Conservation (phyloP, 2,329 filamentous ascomycete species). For the Coniochaeta prunicola region DNA sequence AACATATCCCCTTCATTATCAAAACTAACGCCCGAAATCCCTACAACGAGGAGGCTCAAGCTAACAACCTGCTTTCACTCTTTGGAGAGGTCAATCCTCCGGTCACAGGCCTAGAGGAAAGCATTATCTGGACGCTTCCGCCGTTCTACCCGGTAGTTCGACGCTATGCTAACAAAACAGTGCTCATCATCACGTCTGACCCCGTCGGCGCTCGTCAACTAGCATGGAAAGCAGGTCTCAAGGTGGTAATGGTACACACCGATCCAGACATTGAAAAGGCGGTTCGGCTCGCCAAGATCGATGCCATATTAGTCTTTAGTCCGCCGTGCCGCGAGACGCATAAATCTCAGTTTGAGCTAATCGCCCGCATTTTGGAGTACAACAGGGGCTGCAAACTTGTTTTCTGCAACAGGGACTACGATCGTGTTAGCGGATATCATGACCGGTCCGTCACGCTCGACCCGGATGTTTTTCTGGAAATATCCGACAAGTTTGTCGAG, state of each 20-base stretch:
- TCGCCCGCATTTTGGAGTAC: background rate
- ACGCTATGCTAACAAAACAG: background rate
- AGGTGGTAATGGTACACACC: background rate
- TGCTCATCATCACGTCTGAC: background rate
- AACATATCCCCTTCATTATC: background rate
- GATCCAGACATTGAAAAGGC: background rate
- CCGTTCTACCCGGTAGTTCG: background rate
- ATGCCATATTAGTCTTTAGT: background rate
- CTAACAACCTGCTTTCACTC: background rate
- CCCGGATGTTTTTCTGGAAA: background rate
- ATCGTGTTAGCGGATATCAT: background rate
- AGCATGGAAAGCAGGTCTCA: background rate
- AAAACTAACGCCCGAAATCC: background rate
- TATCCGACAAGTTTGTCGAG: background rate
- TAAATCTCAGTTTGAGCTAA: background rate
- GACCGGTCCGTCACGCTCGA: background rate
- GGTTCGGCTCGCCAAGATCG: background rate
- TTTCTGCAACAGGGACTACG: background rate
- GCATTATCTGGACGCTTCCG: background rate
- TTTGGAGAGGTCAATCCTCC: background rate
- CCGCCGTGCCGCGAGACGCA: background rate
- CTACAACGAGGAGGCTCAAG: background rate
- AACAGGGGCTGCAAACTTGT: background rate
- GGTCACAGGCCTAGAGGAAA: background rate
- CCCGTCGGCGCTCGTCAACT: background rate